A percentile compares a stretch with the other conserved stretches of the same genome.
Conservation (phyloP, 2,329 filamentous ascomycete genomes). For the Neonectria punicea region DNA sequence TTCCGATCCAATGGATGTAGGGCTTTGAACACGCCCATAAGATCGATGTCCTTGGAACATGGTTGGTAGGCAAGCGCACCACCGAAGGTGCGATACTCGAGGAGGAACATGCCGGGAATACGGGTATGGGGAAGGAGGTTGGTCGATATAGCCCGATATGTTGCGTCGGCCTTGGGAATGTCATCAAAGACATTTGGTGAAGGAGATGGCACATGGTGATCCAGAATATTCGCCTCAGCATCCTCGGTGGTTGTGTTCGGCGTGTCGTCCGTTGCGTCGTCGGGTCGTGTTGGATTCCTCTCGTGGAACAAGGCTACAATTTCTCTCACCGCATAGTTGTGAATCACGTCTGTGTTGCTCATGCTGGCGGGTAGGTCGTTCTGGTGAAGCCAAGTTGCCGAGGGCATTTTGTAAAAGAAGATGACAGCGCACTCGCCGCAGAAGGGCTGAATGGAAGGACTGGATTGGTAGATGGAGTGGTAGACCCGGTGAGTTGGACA, state of each 20-base stretch:
- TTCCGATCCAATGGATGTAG: constrained; percentile 36
- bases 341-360: constrained; percentile 2
- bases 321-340: constrained; percentile 1
- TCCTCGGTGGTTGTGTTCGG: background rate
- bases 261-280: background rate
- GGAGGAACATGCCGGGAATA: constrained; percentile 36
- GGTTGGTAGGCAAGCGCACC: constrained; percentile 45
- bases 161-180: constrained; percentile 38
- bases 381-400: constrained; percentile 34
- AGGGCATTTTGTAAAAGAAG: constrained; percentile 35
- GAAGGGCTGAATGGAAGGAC: constrained; percentile 37
- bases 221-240: background rate
- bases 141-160: constrained; percentile 35
- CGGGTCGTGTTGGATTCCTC: background rate
- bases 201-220: background rate
- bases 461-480: constrained; percentile 40
- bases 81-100: constrained; percentile 43
- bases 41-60: constrained; percentile 38
- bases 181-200: constrained; percentile 18
- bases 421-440: constrained; percentile 50
- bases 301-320: constrained; percentile 13
- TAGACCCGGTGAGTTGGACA: constrained; percentile 44
- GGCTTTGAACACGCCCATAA: constrained; percentile 33
- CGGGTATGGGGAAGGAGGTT: constrained; percentile 38
- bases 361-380: constrained; percentile 30